Conservation (phyloP, 208 protist genomes). For the Lotmaria passim region DNA sequence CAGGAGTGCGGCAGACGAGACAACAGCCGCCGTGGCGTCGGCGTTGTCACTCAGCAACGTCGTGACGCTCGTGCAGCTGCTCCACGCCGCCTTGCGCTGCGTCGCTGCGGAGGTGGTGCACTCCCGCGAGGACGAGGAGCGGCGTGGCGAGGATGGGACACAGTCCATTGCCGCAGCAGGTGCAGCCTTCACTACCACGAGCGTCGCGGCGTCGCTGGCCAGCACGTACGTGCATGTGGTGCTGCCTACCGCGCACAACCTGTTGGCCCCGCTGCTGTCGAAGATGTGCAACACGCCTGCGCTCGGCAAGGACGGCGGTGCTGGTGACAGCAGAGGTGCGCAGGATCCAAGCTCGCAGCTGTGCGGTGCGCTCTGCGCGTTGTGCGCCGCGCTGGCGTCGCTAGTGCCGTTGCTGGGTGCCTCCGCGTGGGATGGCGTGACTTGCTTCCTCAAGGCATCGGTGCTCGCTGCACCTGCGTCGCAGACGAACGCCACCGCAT, state of each 20-base stretch:
- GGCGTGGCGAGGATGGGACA: slow-evolving; percentile 3
- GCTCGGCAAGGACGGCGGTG: background rate
- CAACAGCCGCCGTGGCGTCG: slow-evolving; percentile 19
- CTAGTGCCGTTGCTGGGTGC: slow-evolving; percentile 47
- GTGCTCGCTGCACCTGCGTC: slow-evolving; percentile 4
- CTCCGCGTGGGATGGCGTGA: slow-evolving; percentile 38
- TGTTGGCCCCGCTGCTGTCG: slow-evolving; percentile 28
- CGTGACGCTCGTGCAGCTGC: slow-evolving; percentile 46
- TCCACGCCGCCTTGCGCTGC: slow-evolving; percentile 45
- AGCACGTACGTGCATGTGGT: slow-evolving; percentile 47
- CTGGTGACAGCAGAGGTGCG: background rate
- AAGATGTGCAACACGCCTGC: slow-evolving; percentile 1
- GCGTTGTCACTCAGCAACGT: slow-evolving; percentile 41
- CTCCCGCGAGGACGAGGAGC: slow-evolving; percentile 19
- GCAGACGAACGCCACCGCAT: no score
- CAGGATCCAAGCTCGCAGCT: slow-evolving; percentile 21
- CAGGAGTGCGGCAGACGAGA: slow-evolving; percentile 7
- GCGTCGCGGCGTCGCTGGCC: slow-evolving; percentile 14
- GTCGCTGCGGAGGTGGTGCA: slow-evolving; percentile 36
- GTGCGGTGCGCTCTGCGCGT: slow-evolving; percentile 38
- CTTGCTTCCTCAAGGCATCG: slow-evolving; percentile 25
- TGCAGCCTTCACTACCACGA: background rate
- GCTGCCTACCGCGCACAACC: slow-evolving; percentile 44
- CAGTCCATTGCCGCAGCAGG: background rate
- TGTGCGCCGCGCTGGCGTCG: slow-evolving; percentile 48